Conservation (phyloP, 352 stramenopile species). For the Pythium myriotylum region DNA sequence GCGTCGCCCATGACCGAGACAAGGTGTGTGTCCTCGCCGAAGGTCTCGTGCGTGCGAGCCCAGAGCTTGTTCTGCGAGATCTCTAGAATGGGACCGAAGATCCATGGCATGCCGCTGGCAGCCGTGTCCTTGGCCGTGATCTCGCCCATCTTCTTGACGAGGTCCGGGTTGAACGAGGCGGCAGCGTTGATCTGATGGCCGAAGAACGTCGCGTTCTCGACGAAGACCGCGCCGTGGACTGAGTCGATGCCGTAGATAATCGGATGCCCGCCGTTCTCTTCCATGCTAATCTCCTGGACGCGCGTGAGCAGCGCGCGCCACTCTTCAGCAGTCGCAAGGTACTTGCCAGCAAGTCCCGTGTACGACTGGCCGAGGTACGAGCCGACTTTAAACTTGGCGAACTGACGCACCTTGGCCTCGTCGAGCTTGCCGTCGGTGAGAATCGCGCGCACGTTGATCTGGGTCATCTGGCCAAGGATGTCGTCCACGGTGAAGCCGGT, state of each 20-base stretch:
- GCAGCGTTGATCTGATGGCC: slow-evolving; percentile 78
- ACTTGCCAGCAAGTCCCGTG: slow-evolving; percentile 28
- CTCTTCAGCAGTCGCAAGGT: slow-evolving; percentile 47
- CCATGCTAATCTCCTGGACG: slow-evolving; percentile 56
- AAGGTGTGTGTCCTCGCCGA: slow-evolving; percentile 78
- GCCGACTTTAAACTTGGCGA: slow-evolving; percentile 66
- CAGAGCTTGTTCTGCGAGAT: slow-evolving; percentile 65
- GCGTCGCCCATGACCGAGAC: slow-evolving; percentile 48
- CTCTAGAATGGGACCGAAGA: slow-evolving; percentile 79
- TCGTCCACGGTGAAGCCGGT: slow-evolving; percentile 44
- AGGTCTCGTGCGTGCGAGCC: slow-evolving; percentile 83
- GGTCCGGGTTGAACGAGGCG: slow-evolving; percentile 67
- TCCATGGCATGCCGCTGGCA: slow-evolving; percentile 71
- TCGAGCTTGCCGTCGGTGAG: slow-evolving; percentile 49
- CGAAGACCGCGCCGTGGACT: slow-evolving; percentile 74
- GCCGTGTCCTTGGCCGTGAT: slow-evolving; percentile 62
- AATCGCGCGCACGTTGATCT: slow-evolving; percentile 76
- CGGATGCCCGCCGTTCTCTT: slow-evolving; percentile 41
- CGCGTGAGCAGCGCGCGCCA: slow-evolving; percentile 49
- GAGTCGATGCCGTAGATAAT: slow-evolving; percentile 77
- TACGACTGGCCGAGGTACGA: slow-evolving; percentile 57
- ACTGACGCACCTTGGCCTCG: slow-evolving; percentile 45
- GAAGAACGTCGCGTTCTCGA: slow-evolving; percentile 61
- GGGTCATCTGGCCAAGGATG: slow-evolving; percentile 82
- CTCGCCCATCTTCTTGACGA: slow-evolving; percentile 48